Evolutionary conservation across 345 rosid species (phyloP).

Genomic region (Leavenworthia alabamica): DNA sequence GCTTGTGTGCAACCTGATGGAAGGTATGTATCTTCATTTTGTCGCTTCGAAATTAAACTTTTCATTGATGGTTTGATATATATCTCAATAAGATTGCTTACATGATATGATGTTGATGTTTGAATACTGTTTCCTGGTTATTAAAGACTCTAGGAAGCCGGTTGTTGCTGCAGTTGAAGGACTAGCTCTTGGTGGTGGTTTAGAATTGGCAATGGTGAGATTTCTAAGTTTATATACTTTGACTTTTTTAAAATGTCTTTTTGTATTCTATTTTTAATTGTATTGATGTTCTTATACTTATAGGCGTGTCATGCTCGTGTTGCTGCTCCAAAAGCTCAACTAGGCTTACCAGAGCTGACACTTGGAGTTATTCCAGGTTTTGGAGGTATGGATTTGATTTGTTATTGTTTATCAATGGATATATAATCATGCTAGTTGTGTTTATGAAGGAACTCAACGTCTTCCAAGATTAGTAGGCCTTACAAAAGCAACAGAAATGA

Average conservation of each 20-base stretch:
- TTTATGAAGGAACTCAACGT: constrained; percentile 78
- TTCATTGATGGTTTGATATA: not conserved
- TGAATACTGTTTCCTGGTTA: constrained; percentile 18
- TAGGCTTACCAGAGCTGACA: constrained; percentile 84
- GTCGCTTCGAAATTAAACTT: not conserved
- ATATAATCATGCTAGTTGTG: not conserved
- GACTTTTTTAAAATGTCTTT: not conserved
- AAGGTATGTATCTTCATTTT: constrained; percentile 48
- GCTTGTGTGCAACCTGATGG: constrained; percentile 62
- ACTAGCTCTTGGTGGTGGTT: constrained; percentile 96
- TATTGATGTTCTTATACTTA: not conserved
- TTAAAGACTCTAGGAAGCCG: constrained; percentile 78
- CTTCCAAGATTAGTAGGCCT: constrained; percentile 94
- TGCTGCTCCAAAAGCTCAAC: constrained; percentile 70
- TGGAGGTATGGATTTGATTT: constrained; percentile 58
- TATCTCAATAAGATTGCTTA: not conserved
- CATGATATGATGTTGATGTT: not conserved
- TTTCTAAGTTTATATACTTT: not conserved
- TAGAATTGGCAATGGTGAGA: constrained; percentile 82
- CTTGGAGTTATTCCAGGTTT: constrained; percentile 92
- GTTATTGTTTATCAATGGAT: not conserved
- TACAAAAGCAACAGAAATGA: constrained; percentile 76
- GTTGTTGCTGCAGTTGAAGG: constrained; percentile 96
- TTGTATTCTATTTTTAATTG: not conserved
- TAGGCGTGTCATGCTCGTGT: constrained; percentile 93